Conservation (phyloP, 2,329 filamentous ascomycete genomes). For the Didymella exigua region DNA sequence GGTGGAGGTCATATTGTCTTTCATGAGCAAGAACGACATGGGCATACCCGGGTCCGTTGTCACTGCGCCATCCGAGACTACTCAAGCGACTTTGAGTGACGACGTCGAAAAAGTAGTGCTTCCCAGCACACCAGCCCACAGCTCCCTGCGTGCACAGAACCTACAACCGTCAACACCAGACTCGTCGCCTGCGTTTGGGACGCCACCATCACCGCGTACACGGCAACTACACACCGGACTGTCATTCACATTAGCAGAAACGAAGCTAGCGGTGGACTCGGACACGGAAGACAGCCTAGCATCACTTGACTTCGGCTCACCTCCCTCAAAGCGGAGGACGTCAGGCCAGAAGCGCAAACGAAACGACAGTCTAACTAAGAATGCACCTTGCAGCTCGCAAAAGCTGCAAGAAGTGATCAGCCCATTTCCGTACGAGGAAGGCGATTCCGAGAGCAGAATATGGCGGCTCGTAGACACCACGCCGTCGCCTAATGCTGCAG, state of each 20-base stretch:
- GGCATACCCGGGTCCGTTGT: background rate
- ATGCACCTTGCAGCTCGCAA: background rate
- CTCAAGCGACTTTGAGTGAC: background rate
- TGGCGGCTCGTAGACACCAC: no score
- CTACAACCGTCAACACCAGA: conserved; percentile 10
- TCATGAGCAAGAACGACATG: conserved; percentile 13
- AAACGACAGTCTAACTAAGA: conserved; percentile 19
- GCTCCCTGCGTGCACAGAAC: background rate
- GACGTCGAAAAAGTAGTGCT: background rate
- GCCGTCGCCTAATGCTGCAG: background rate
- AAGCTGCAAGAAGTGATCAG: background rate
- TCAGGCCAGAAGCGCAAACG: conserved; percentile 38
- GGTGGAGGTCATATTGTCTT: conserved; percentile 33
- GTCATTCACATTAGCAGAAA: conserved; percentile 32
- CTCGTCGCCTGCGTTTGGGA: conserved; percentile 33
- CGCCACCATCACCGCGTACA: conserved; percentile 18
- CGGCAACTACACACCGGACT: conserved; percentile 24
- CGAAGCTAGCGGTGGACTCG: conserved; percentile 20
- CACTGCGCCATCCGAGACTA: background rate
- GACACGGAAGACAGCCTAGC: conserved; percentile 13
- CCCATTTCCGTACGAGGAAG: background rate
- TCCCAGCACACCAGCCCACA: background rate
- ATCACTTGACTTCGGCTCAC: conserved; percentile 27
- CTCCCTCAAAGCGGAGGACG: conserved; percentile 2
- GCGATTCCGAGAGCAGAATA: background rate